Base-by-base conservation (phyloP, 306 rosid genomes). In the Bauhinia variegata region DNA sequence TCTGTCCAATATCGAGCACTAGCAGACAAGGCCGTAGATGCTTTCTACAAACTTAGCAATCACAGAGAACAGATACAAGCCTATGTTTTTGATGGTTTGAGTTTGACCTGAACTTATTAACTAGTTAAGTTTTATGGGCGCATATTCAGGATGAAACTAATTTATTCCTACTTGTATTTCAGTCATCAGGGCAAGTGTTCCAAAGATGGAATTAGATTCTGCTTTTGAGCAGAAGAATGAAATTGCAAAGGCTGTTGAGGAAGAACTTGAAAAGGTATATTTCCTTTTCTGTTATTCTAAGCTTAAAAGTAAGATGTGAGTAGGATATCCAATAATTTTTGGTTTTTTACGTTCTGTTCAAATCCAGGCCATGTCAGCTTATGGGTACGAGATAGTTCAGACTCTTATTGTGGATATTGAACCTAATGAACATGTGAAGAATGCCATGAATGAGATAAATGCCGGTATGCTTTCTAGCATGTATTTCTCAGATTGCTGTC, bases 381-480 rank as follows among this genome's bases (percentile, higher is more conserved):
- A 92, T 70, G 98, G 98, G 9, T 92, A 80, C 49, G 93, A 92
- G 82, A 92, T 92, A 13, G 96, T 92, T 19, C 98, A 92, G 72
- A 92, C 98, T 18, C 98, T 92, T 37, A 92, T 92, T 61, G 92
- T 89, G 30, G 96, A 92, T 72, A 89, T 92, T 54, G 98, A 89
- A 70, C 98, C 98, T 15, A 93, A 89, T 42, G 96, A 72, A 73
- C 93, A 67, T 55, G 98, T 92, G 46, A 92, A 92, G 82, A 84
- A 84, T 60, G 98, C 98, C 75, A 92, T 92, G 98, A 92, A 92
- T 41, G 96, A 92, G 78, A 92, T 92, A 55, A 92, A 92, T 77
- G 98, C 98, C 4, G 98, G 98, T 92, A 76, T 54, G 55, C 61
- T 54, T 46, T 47, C 68, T 43, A 15, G 46, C 31, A 59, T 19